These are phyloP conservation scores for Pleurotus djamor DNA, from an alignment of 768 basidiomycete species.

Conservation along the genomic window DNA sequence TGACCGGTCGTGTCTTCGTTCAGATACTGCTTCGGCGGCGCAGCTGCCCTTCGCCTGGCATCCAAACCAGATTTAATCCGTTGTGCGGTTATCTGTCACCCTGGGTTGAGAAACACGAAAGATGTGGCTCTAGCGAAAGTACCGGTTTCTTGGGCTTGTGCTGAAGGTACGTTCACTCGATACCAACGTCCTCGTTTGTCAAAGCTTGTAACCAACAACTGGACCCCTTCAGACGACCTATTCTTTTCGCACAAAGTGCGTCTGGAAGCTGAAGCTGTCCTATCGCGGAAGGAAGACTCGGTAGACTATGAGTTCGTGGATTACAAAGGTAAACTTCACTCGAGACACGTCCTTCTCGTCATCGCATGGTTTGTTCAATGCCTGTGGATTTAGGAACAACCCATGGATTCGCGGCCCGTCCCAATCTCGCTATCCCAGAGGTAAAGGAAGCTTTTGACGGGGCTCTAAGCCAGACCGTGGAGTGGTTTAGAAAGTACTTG, in stretches of 20 bases:
- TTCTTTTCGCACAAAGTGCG: slow-evolving; percentile 28
- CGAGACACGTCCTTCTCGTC: no score
- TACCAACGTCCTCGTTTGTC: not conserved
- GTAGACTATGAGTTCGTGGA: slow-evolving; percentile 44
- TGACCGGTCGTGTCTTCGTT: not conserved
- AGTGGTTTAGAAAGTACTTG: slow-evolving; percentile 44
- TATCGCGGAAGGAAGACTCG: slow-evolving; percentile 31
- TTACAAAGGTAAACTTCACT: slow-evolving; percentile 34
- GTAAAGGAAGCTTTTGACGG: slow-evolving; percentile 40
- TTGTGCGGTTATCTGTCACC: slow-evolving; percentile 40
- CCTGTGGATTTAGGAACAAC: slow-evolving; percentile 28
- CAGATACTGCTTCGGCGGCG: slow-evolving; percentile 45
- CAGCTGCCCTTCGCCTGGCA: slow-evolving; percentile 33
- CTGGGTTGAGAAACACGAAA: slow-evolving; percentile 27
- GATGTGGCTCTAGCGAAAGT: slow-evolving; percentile 32
- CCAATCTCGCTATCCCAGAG: slow-evolving; percentile 32
- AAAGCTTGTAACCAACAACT: not conserved
- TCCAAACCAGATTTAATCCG: slow-evolving; percentile 27
- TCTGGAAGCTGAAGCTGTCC: slow-evolving; percentile 29
- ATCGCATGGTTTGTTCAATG: no score
- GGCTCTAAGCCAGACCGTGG: slow-evolving; percentile 37
- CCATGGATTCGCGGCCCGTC: slow-evolving; percentile 45
- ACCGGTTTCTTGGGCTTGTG: slow-evolving; percentile 16
- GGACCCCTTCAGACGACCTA: slow-evolving; percentile 29
- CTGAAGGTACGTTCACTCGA: slow-evolving; percentile 11